Percentiles rank a stretch among this genome's conserved stretches.
Evolutionary conservation across 1,139 yeast genomes (phyloP).

Genomic region (Arxiozyma slooffiae): DNA sequence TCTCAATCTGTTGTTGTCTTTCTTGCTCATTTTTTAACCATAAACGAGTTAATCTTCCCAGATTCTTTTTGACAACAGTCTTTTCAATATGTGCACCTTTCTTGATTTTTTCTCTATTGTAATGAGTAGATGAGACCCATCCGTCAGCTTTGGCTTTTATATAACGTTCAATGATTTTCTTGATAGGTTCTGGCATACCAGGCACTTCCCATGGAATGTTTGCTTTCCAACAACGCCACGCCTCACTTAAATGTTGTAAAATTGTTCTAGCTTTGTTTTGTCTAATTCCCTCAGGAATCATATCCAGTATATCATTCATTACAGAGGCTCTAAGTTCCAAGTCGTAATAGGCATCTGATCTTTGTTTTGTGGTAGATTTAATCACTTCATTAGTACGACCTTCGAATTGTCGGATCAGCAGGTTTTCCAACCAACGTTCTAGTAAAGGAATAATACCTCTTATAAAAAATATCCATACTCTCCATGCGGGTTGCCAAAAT

Average conservation of each 20-base stretch:
- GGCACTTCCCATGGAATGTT: slow-evolving; percentile 98
- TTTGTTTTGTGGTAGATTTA: slow-evolving; percentile 87
- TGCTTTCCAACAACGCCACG: slow-evolving; percentile 99
- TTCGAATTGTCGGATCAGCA: slow-evolving; percentile 87
- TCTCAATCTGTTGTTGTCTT: slow-evolving; percentile 68
- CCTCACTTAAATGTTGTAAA: slow-evolving; percentile 89
- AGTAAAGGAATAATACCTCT: slow-evolving; percentile 89
- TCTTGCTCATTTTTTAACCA: slow-evolving; percentile 93
- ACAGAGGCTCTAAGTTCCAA: slow-evolving; percentile 88
- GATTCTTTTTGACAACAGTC: slow-evolving; percentile 83
- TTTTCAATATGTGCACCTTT: slow-evolving; percentile 89
- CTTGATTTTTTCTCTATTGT: slow-evolving; percentile 78
- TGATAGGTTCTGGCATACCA: slow-evolving; percentile 87
- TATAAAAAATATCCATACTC: slow-evolving; percentile 88
- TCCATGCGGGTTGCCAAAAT: slow-evolving; percentile 98
- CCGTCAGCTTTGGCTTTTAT: slow-evolving; percentile 95
- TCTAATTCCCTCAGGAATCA: slow-evolving; percentile 92
- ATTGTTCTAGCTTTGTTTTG: slow-evolving; percentile 82
- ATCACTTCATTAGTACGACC: slow-evolving; percentile 92
- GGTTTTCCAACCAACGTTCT: slow-evolving; percentile 91
- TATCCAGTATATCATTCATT: slow-evolving; percentile 88
- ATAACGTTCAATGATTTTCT: slow-evolving; percentile 74
- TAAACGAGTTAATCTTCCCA: slow-evolving; percentile 81
- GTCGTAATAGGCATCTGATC: slow-evolving; percentile 92
- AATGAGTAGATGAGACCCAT: slow-evolving; percentile 90